These are phyloP conservation scores for Wallacemonas sp. DNA, from an alignment of 208 protist genomes.

Conservation along the genomic window DNA sequence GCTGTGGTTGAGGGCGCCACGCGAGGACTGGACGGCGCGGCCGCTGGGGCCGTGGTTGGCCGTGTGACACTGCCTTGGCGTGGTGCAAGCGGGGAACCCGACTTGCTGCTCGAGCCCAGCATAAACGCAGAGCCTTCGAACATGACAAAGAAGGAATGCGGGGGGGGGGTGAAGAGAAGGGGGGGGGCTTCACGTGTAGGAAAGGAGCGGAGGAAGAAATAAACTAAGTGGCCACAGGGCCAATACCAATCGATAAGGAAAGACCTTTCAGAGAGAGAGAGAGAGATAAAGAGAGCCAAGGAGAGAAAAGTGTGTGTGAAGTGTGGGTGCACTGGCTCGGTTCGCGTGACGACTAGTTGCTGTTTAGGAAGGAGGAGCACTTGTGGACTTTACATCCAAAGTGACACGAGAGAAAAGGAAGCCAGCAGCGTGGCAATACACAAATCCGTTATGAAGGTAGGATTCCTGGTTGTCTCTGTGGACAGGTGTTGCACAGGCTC, in stretches of 20 bases:
- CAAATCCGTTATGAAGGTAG: too few species aligned
- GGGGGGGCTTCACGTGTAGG: neutral
- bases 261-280: too few species aligned
- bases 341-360: too few species aligned
- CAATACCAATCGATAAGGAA: too few species aligned
- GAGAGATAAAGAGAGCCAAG: neutral
- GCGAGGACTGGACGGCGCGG: neutral
- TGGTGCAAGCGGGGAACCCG: neutral
- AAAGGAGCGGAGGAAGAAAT: neutral
- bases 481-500: too few species aligned
- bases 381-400: too few species aligned
- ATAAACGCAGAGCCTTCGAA: conserved; percentile 4
- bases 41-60: neutral
- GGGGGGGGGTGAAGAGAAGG: neutral
- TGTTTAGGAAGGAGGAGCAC: too few species aligned
- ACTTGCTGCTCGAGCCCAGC: neutral
- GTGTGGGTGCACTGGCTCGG: too few species aligned
- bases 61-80: neutral
- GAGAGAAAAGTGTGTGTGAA: conserved; percentile 1
- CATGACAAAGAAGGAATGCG: conserved; percentile 1
- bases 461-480: too few species aligned
- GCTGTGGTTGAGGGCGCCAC: too few species aligned
- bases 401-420: too few species aligned
- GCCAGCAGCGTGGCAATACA: too few species aligned
- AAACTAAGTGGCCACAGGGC: neutral